Conservation (phyloP, 192 early-diverging fungal genomes). For the Coemansia sp. region DNA sequence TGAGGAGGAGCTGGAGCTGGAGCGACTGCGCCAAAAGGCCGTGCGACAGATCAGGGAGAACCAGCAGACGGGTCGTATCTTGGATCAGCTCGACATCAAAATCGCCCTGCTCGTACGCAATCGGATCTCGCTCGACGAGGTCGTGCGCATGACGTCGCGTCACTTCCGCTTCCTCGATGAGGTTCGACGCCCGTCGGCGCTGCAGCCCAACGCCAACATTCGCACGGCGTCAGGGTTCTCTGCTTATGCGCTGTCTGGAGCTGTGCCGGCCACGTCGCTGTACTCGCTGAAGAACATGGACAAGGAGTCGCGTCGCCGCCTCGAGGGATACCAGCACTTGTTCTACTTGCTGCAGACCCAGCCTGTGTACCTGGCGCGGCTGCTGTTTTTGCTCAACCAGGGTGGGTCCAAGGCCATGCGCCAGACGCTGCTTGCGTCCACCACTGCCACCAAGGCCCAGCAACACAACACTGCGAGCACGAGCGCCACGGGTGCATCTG, state of each 20-base stretch:
- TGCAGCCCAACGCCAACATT: constrained; percentile 15
- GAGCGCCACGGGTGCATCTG: neutral
- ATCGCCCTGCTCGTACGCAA: constrained; percentile 96
- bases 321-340: constrained; percentile 88
- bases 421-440: constrained; percentile 35
- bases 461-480: neutral
- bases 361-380: constrained; percentile 83
- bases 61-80: constrained; percentile 70
- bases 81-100: constrained; percentile 93
- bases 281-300: constrained; percentile 81
- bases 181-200: constrained; percentile 49
- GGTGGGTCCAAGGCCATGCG: constrained; percentile 61
- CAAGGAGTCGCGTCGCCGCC: constrained; percentile 76
- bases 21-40: constrained; percentile 83
- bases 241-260: constrained; percentile 62
- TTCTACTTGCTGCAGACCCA: constrained; percentile 98
- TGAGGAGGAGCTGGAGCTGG: constrained; percentile 89
- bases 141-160: constrained; percentile 63
- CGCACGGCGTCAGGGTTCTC: constrained; percentile 24
- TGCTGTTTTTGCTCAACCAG: constrained; percentile 91
- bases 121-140: constrained; percentile 94
- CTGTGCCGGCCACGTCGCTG: constrained; percentile 30
- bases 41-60: constrained; percentile 91
- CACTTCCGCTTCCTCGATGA: constrained; percentile 57
- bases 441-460: neutral